Percentiles rank a stretch among this genome's conserved stretches.
Evolutionary conservation across 805 yeast species (phyloP).

Genomic region (Kazachstania kunashirensis): DNA sequence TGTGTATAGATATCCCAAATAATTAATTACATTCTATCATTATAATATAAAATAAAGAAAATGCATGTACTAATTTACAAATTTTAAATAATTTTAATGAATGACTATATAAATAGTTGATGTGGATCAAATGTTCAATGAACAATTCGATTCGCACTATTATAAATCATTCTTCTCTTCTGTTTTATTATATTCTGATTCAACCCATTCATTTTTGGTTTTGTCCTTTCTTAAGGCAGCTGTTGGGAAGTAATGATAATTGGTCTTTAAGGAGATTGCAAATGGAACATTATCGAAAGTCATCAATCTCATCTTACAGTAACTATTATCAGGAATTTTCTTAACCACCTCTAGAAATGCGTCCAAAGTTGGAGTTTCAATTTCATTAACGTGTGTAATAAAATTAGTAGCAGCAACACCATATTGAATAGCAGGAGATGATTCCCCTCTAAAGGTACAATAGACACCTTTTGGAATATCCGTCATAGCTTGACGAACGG

Average conservation of each 20-base stretch:
- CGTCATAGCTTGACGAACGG: conserved; percentile 75
- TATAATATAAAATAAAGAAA: too few species aligned
- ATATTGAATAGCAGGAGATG: conserved; percentile 82
- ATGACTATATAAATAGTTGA: too few species aligned
- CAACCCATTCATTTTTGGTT: conserved; percentile 43
- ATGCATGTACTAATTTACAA: too few species aligned
- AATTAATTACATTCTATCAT: conserved; percentile 53
- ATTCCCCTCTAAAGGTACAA: conserved; percentile 60
- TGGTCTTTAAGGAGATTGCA: conserved; percentile 77
- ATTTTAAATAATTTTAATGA: too few species aligned
- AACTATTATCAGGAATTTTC: conserved; percentile 65
- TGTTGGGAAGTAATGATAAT: conserved; percentile 82
- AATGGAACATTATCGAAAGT: conserved; percentile 80
- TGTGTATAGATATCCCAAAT: too few species aligned
- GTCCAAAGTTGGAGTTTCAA: conserved; percentile 58
- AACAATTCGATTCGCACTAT: not conserved
- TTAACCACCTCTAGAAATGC: conserved; percentile 59
- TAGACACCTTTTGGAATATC: conserved; percentile 77
- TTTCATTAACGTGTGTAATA: conserved; percentile 81
- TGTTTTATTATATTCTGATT: conserved; percentile 37
- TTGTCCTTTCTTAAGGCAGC: conserved; percentile 45
- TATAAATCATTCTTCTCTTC: conserved; percentile 19
- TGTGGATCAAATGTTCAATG: not conserved
- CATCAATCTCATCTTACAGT: conserved; percentile 70
- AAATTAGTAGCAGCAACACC: conserved; percentile 71